Evolutionary conservation across 768 basidiomycete genomes (phyloP).

Genomic region (Tricholoma sp.): DNA sequence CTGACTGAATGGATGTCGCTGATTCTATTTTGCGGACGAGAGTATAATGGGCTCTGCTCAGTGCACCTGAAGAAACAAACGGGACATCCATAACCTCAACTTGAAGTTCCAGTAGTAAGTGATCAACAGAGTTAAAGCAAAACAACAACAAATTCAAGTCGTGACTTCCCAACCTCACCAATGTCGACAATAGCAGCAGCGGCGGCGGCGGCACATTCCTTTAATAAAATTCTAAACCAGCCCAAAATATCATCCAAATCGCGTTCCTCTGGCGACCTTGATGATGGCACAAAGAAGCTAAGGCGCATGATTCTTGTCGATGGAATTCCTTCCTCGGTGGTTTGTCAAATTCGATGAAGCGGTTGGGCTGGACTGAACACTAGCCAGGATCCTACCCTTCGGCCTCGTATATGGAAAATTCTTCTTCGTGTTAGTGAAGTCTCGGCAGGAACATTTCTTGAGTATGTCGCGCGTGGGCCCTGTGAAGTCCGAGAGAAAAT

Average conservation of each 20-base stretch:
- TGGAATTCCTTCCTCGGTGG: slow-evolving; percentile 75
- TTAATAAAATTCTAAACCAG: slow-evolving; percentile 75
- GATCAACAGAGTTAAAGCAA: too few relatives aligned
- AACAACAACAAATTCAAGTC: neutral
- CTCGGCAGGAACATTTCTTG: slow-evolving; percentile 67
- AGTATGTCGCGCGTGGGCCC: slow-evolving; percentile 78
- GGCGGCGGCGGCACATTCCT: slow-evolving; percentile 57
- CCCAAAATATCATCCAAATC: slow-evolving; percentile 62
- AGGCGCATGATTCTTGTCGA: slow-evolving; percentile 86
- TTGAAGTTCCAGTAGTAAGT: too few relatives aligned
- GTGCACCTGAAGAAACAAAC: slow-evolving; percentile 73
- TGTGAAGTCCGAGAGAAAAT: slow-evolving; percentile 90
- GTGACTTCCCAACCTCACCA: slow-evolving; percentile 1
- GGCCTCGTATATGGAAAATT: slow-evolving; percentile 93
- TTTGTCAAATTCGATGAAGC: slow-evolving; percentile 31
- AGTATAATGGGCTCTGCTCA: slow-evolving; percentile 69
- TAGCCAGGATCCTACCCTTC: slow-evolving; percentile 65
- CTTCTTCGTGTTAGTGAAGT: slow-evolving; percentile 78
- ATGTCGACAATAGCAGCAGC: slow-evolving; percentile 31
- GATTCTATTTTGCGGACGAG: slow-evolving; percentile 71
- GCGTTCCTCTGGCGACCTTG: slow-evolving; percentile 52
- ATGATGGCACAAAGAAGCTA: slow-evolving; percentile 83
- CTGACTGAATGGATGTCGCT: slow-evolving; percentile 48
- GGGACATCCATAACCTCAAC: slow-evolving; percentile 57
- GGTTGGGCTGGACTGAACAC: neutral